Evolutionary conservation across 1,284 basidiomycete genomes (phyloP), one percentile per base, ranked within the genome.

Genomic region (Ganoderma lingzhi): DNA sequence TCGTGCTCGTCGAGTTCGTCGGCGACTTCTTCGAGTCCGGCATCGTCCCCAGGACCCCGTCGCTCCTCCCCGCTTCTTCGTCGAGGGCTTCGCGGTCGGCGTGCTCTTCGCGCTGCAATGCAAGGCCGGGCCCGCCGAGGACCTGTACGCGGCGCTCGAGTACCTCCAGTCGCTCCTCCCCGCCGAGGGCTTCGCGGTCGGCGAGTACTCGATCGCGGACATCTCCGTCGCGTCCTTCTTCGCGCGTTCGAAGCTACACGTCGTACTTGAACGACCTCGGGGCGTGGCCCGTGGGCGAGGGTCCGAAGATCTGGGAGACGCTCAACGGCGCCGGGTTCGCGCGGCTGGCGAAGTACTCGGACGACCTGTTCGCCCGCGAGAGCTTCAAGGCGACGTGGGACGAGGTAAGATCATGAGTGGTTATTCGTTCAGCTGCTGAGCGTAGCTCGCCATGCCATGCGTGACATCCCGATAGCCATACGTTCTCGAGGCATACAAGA

Each of bases 31-130:
- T 79, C 0, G 74, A 82, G 15, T 80, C 83, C 0, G 72, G 74
- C 3, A 80, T 90, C 23, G 82, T 90, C 15, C 88, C 89, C 0
- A 77, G 9, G 85, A 90, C 75, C 87, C 89, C 0, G 82, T 89
- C n/a, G n/a, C n/a, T n/a, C n/a, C n/a, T n/a, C n/a, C 83, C 2
- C 87, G 90, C 10, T 87, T 90, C 77, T 89, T 91, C 80, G 86
- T 88, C 71, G 87, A 90, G 64, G 78, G 79, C 4, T 76, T 51
- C 77, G n/a, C 81, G n/a, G n/a, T n/a, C 85, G 0, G 83, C 77
- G 30, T 71, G 23, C 23, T 68, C 64, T 58, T 28, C 64, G 64
- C 63, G 19, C 72, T 77, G 67, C 53, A 81, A 45, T 80, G 84
- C 64, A 56, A 82, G 19, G 35, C 76, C 17, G 84, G 84, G 69